Evolutionary conservation across 1,284 basidiomycete genomes (phyloP), one percentile per base, ranked within the genome.

Genomic region (Pterulicium gracile): DNA sequence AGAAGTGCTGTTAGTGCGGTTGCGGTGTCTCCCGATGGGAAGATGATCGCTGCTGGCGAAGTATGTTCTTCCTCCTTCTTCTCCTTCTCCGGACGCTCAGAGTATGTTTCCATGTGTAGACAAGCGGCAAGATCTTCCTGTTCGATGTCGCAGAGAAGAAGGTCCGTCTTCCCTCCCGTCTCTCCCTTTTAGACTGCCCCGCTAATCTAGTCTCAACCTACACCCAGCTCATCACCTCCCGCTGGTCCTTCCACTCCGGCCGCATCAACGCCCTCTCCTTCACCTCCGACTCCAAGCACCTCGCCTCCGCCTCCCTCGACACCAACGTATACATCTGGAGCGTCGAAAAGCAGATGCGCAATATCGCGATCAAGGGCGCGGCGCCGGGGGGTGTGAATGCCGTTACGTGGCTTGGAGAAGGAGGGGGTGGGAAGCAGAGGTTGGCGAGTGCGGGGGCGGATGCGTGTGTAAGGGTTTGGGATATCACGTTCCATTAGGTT

Each of bases 321-420:
- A 95, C 93, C 21, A 80, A 91, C 56, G 79, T 96, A 4, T 96
- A 92, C 60, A 67, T 98, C 34, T 98, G 91, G 83, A 83, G 82
- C 54, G 79, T 90, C 32, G 72, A 73, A 48, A 83, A 84, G 52
- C 83, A 86, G 10, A 67, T 80, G 62, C 81, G 79, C 65, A 89
- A 88, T 55, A 79, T 93, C 36, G 75, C 82, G 12, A 81, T 96
- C 62, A 88, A 86, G 69, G 91, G 91, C 51, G 88, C 88, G 1
- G 81, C 79, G 36, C 79, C 87, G 2, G 87, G 88, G 17, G 90
- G 92, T 3, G 83, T 90, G 0, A 83, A 80, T 49, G 75, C 75
- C 18, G 90, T 93, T 13, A 68, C 80, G 35, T 98, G 93, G 92
- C 57, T 86, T n/a, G 72, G 65, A 20, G 57, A 56, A 42, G 62